phyloP scores from a whole-genome alignment of 2,329 filamentous ascomycete species.

The Hymenoscyphus salicellus region DNA sequence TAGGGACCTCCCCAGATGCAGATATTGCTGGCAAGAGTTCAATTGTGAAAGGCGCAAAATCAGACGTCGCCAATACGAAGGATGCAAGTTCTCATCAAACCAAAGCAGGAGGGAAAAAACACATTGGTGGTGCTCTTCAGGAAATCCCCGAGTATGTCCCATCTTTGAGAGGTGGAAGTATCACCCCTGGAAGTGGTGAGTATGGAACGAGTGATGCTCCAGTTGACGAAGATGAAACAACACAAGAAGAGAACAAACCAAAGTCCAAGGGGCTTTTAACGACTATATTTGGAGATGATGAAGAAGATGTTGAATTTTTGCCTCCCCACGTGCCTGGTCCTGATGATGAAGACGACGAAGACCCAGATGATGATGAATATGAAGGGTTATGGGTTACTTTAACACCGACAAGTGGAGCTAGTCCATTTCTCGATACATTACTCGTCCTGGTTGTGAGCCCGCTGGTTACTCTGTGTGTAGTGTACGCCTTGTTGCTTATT shows the following conservation, averaged over 20 bases:
- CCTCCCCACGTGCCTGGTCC: constrained; percentile 10
- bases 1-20: constrained; percentile 40
- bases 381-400: constrained; percentile 96
- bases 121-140: constrained; percentile 28
- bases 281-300: constrained; percentile 50
- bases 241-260: constrained; percentile 25
- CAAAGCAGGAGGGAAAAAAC: constrained; percentile 29
- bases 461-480: constrained; percentile 84
- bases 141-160: constrained; percentile 35
- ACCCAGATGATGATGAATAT: constrained; percentile 47
- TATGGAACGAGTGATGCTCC: constrained; percentile 44
- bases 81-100: constrained; percentile 18
- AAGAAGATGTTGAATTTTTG: constrained; percentile 38
- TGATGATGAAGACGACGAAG: constrained; percentile 22
- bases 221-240: constrained; percentile 30
- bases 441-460: constrained; percentile 96
- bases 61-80: constrained; percentile 28
- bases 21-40: constrained; percentile 33
- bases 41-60: constrained; percentile 29
- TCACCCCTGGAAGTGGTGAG: constrained; percentile 70
- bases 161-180: constrained; percentile 59
- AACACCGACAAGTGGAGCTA: constrained; percentile 82
- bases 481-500: constrained; percentile 83
- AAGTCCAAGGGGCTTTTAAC: constrained; percentile 43
- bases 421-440: constrained; percentile 92